phyloP scores from a whole-genome alignment of 2,329 filamentous ascomycete species.

The Lecanosticta acicola region DNA sequence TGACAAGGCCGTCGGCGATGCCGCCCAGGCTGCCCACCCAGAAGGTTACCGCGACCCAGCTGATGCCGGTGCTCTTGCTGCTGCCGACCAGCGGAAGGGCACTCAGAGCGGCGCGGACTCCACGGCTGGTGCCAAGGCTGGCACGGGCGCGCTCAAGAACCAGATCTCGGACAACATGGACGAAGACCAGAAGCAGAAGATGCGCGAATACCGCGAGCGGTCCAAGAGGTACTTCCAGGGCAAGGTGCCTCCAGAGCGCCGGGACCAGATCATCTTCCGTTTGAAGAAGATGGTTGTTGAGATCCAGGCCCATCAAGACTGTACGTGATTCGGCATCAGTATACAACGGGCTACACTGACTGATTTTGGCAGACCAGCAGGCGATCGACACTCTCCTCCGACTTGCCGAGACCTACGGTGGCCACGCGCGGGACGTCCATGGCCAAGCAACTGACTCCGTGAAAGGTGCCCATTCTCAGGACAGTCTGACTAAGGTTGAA shows the following conservation, averaged over 20 bases:
- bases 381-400: constrained; percentile 83
- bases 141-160: constrained; percentile 47
- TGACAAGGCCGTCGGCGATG: constrained; percentile 55
- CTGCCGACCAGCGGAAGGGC: constrained; percentile 49
- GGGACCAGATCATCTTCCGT: constrained; percentile 85
- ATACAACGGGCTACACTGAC: constrained; percentile 24
- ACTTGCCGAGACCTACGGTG: constrained; percentile 77
- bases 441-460: constrained; percentile 62
- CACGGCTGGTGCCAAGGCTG: constrained; percentile 45
- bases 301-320: constrained; percentile 91
- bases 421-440: constrained; percentile 62
- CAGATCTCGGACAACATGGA: constrained; percentile 57
- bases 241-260: constrained; percentile 88
- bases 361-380: constrained; percentile 56
- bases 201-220: constrained; percentile 42
- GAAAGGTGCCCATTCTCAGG: constrained; percentile 63
- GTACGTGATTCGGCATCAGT: constrained; percentile 38
- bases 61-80: constrained; percentile 49
- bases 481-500: constrained; percentile 65
- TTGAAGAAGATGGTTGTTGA: constrained; percentile 98
- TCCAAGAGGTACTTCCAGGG: constrained; percentile 70
- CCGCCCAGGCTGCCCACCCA: constrained; percentile 53
- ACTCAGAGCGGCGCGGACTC: constrained; percentile 49
- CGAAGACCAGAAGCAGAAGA: constrained; percentile 51
- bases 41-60: constrained; percentile 49